Base-by-base conservation (phyloP, 306 rosid genomes). In the Alnus rubra region DNA sequence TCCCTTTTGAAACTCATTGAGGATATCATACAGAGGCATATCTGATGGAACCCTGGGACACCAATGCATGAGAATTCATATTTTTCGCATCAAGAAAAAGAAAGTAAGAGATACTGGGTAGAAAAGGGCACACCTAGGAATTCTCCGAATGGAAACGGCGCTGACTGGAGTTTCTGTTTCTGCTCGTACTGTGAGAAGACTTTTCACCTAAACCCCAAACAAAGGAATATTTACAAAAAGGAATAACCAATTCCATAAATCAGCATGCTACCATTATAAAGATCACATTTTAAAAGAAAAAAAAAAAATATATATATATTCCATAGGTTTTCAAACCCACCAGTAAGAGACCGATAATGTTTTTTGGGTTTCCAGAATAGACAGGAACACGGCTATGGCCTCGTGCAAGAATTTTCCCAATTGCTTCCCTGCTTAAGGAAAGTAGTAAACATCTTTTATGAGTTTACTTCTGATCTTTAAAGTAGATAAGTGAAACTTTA, bases 1-100 rank as follows among this genome's bases (percentile, higher is more conserved):
- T 3, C 99, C 99, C 78, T 96, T 96, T 77, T 96, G 99, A 83
- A 96, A 96, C 86, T 96, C 98, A 79, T 96, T 96, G 79, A 96
- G 82, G 83, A 96, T 93, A 82, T 96, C 99, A 72, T 96, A 93
- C 33, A 96, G 92, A 71, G 99, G 98, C 98, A 96, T 93, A 86
- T 96, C 97, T 50, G 97, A 85, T 64, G 99, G 99, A 82, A 93
- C 99, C 78, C 99, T 96, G 90, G 18, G 83, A 82, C 39, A 75
- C 77, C 78, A 79, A 77, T 65, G 69, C 64, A 69, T 63, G 9
- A 33, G 70, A 76, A 73, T 82, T 67, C 71, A 74, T 37, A 80
- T 18, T 39, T 56, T 51, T 48, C 31, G 9, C 45, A 50, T 58
- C 68, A 55, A 62, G 65, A 58, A 80, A 59, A 15, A 44, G 30